These are phyloP conservation scores for Pholiota molesta DNA, from an alignment of 768 basidiomycete genomes.

Conservation along the genomic window DNA sequence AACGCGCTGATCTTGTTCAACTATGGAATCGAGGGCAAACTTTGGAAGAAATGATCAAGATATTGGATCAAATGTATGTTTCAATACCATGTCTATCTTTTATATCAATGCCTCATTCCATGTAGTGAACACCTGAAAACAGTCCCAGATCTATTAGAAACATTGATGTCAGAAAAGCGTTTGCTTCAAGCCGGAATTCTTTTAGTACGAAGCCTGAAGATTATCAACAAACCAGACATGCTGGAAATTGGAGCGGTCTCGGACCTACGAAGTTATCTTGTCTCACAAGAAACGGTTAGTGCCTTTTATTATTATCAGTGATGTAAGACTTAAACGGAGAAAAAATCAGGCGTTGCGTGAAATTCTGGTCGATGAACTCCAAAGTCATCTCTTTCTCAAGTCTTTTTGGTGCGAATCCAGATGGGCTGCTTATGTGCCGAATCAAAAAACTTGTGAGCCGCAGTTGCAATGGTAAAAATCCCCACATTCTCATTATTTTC, in stretches of 20 bases:
- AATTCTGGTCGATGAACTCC: slow-evolving; percentile 93
- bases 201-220: slow-evolving; percentile 85
- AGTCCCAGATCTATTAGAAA: slow-evolving; percentile 90
- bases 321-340: slow-evolving; percentile 7
- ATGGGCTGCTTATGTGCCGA: slow-evolving; percentile 83
- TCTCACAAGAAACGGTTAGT: slow-evolving; percentile 81
- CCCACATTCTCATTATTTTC: slow-evolving; percentile 6
- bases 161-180: slow-evolving; percentile 94
- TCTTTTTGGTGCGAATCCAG: slow-evolving; percentile 95
- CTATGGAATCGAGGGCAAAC: slow-evolving; percentile 88
- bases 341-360: slow-evolving; percentile 77
- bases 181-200: slow-evolving; percentile 87
- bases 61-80: slow-evolving; percentile 86
- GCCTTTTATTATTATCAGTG: background rate
- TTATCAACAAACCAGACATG: slow-evolving; percentile 92
- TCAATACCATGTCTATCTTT: slow-evolving; percentile 4
- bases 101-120: background rate
- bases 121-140: slow-evolving; percentile 85
- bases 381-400: slow-evolving; percentile 96
- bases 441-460: slow-evolving; percentile 74
- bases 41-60: slow-evolving; percentile 93
- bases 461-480: too few relatives aligned
- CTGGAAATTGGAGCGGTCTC: slow-evolving; percentile 93
- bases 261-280: slow-evolving; percentile 84
- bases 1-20: slow-evolving; percentile 87